These are phyloP conservation scores for Globisporangium abappressorium DNA, from an alignment of 352 stramenopile species.

Conservation along the genomic window DNA sequence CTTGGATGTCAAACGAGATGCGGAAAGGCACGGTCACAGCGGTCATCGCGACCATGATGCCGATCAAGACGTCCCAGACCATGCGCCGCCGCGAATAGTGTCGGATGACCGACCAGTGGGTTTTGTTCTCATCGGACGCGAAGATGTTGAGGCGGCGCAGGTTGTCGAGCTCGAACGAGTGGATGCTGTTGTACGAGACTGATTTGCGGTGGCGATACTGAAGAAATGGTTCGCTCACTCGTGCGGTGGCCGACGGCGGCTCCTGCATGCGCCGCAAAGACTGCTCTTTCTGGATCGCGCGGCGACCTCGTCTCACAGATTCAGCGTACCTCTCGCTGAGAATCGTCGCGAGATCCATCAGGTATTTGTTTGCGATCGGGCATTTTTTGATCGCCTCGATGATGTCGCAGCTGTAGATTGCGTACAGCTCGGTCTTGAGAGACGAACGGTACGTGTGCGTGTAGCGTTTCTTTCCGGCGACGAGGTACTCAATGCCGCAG, in stretches of 20 bases:
- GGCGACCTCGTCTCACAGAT: slow-evolving; percentile 39
- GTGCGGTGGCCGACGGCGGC: slow-evolving; percentile 3
- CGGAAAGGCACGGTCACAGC: slow-evolving; percentile 66
- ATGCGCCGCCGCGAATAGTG: slow-evolving; percentile 65
- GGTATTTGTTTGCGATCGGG: slow-evolving; percentile 59
- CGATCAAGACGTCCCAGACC: slow-evolving; percentile 67
- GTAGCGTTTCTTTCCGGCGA: slow-evolving; percentile 48
- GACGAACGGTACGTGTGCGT: slow-evolving; percentile 63
- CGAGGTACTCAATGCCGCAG: slow-evolving; percentile 76
- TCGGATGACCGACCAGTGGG: slow-evolving; percentile 68
- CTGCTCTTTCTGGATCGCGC: slow-evolving; percentile 41
- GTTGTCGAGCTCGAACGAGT: slow-evolving; percentile 37
- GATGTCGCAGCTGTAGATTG: slow-evolving; percentile 62
- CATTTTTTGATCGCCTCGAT: slow-evolving; percentile 58
- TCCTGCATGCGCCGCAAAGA: slow-evolving; percentile 10
- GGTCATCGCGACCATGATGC: slow-evolving; percentile 58
- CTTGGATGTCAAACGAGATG: slow-evolving; percentile 71
- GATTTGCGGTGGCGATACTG: slow-evolving; percentile 71
- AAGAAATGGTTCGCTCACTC: slow-evolving; percentile 38
- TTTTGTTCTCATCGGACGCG: slow-evolving; percentile 45
- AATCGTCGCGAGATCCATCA: slow-evolving; percentile 61
- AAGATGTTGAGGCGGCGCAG: slow-evolving; percentile 28
- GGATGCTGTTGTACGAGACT: slow-evolving; percentile 33
- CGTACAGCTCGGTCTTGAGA: slow-evolving; percentile 64
- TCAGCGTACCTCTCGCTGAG: slow-evolving; percentile 57